Percentiles rank a stretch among this genome's conserved stretches.
Evolutionary conservation across 1,284 basidiomycete genomes (phyloP).

Genomic region (Ganoderma sinense): DNA sequence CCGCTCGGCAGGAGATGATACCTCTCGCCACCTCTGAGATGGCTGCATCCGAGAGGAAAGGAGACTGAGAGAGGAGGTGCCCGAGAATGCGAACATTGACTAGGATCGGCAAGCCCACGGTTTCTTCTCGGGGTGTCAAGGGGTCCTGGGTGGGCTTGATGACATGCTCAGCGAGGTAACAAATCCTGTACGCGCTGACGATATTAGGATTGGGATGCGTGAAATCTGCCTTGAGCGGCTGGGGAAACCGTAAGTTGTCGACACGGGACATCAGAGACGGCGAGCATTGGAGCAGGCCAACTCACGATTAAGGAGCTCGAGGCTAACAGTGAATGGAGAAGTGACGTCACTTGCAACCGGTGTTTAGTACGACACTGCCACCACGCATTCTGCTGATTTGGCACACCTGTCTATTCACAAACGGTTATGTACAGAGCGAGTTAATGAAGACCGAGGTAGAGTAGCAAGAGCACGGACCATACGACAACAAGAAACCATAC

Average conservation of each 20-base stretch:
- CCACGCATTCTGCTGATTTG: too few relatives aligned
- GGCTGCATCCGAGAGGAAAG: background rate
- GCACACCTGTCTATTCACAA: too few relatives aligned
- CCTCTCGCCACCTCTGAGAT: background rate
- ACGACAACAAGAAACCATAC: slow-evolving; percentile 20
- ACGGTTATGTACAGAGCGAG: too few relatives aligned
- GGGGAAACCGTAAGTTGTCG: too few relatives aligned
- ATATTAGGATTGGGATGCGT: background rate
- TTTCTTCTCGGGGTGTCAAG: background rate
- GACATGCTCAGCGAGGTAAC: background rate
- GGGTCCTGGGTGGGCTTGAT: background rate
- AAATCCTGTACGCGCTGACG: background rate
- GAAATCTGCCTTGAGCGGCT: background rate
- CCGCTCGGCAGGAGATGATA: background rate
- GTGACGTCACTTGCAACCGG: too few relatives aligned
- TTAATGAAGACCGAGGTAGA: background rate
- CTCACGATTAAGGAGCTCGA: too few relatives aligned
- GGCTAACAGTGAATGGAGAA: too few relatives aligned
- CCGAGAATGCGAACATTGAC: slow-evolving; percentile 2
- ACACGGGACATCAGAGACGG: too few relatives aligned
- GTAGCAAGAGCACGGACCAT: slow-evolving; percentile 5
- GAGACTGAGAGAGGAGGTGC: background rate
- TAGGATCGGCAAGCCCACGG: background rate
- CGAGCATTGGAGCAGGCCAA: too few relatives aligned
- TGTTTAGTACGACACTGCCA: too few relatives aligned